These are phyloP conservation scores for Volutella citrinella DNA, from an alignment of 2,329 filamentous ascomycete species.

Conservation along the genomic window DNA sequence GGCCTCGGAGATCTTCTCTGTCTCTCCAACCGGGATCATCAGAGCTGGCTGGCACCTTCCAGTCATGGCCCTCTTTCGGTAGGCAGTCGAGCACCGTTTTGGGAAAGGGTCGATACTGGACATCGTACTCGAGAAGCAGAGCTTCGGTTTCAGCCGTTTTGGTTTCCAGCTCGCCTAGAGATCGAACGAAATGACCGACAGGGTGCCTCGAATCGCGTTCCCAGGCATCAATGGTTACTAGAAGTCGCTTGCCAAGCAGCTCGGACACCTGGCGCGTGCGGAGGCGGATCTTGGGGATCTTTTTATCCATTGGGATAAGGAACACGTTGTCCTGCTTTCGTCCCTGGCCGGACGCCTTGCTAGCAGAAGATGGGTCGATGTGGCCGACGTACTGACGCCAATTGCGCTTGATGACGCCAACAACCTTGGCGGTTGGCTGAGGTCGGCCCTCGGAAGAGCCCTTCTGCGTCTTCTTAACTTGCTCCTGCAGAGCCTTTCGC, in stretches of 20 bases:
- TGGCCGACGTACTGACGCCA: conserved; percentile 98
- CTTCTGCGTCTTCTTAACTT: conserved; percentile 81
- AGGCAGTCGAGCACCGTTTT: conserved; percentile 94
- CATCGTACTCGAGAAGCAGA: conserved; percentile 89
- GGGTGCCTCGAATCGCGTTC: conserved; percentile 91
- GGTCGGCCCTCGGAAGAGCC: conserved; percentile 71
- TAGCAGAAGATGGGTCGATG: conserved; percentile 82
- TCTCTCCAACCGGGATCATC: conserved; percentile 86
- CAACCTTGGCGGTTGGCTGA: conserved; percentile 88
- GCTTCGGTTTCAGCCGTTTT: conserved; percentile 98
- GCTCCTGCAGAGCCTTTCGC: conserved; percentile 81
- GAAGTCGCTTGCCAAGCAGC: conserved; percentile 82
- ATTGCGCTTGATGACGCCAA: conserved; percentile 90
- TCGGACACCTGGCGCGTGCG: conserved; percentile 87
- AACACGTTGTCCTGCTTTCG: conserved; percentile 91
- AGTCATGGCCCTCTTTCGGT: conserved; percentile 86
- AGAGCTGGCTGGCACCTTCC: conserved; percentile 79
- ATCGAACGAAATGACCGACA: conserved; percentile 88
- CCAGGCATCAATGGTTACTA: conserved; percentile 95
- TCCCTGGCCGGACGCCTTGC: conserved; percentile 69
- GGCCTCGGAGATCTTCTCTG: conserved; percentile 76
- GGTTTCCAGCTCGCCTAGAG: conserved; percentile 87
- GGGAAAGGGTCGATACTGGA: conserved; percentile 95
- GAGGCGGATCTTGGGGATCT: conserved; percentile 92
- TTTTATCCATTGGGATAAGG: conserved; percentile 96